Conservation (phyloP, 2,329 filamentous ascomycete genomes). For the Xylaria sp. region DNA sequence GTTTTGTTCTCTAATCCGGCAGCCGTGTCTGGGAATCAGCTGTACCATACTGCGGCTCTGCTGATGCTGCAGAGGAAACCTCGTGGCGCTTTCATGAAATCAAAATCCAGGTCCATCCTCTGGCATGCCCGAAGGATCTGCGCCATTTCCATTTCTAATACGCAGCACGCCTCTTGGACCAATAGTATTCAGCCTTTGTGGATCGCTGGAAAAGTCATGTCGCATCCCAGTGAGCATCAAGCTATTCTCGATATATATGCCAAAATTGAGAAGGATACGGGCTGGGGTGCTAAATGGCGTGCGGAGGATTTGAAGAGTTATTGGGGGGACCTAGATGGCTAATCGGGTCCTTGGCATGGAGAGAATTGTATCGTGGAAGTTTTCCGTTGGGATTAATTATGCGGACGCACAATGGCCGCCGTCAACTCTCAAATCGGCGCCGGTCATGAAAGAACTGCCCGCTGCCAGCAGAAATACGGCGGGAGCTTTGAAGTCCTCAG, state of each 20-base stretch:
- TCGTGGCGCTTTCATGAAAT: background rate
- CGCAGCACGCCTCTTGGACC: background rate
- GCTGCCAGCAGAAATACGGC: slow-evolving; percentile 13
- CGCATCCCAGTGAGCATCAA: slow-evolving; percentile 11
- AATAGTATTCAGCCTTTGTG: background rate
- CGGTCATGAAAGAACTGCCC: slow-evolving; percentile 23
- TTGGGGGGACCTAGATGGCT: slow-evolving; percentile 17
- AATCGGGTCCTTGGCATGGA: background rate
- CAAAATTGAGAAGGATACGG: slow-evolving; percentile 12
- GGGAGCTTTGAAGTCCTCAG: slow-evolving; percentile 21
- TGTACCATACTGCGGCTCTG: background rate
- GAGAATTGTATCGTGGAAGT: background rate
- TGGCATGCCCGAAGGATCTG: background rate
- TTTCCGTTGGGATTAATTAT: background rate
- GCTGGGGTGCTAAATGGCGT: slow-evolving; percentile 16
- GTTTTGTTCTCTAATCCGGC: background rate
- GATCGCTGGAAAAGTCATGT: slow-evolving; percentile 1
- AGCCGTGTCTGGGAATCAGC: background rate
- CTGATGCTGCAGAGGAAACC: background rate
- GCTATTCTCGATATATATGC: slow-evolving; percentile 19
- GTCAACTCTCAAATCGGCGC: slow-evolving; percentile 22
- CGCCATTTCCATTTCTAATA: slow-evolving; percentile 1
- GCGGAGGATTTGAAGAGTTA: slow-evolving; percentile 17
- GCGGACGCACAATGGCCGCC: slow-evolving; percentile 24
- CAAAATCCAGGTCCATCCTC: background rate